A percentile compares a stretch with the other conserved stretches of the same genome.
phyloP scores from a whole-genome alignment of 2,329 filamentous ascomycete genomes.

The Xylaria digitata region DNA sequence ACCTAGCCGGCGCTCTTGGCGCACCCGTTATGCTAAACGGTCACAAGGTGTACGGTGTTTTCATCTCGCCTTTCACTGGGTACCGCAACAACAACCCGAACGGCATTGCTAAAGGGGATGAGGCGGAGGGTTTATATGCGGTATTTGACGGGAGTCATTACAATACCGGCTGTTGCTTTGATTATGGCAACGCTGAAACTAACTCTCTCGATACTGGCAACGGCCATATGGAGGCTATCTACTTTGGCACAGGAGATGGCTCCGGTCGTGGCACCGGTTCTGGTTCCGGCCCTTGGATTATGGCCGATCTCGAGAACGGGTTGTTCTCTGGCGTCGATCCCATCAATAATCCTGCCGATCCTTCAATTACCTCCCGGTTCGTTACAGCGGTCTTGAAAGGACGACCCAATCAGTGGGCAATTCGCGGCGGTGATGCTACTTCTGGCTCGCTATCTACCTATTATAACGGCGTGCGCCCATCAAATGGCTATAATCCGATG shows the following conservation, averaged over 20 bases:
- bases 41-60: constrained; percentile 72
- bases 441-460: constrained; percentile 64
- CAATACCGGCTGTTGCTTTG: constrained; percentile 67
- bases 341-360: constrained; percentile 62
- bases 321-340: constrained; percentile 67
- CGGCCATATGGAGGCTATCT: constrained; percentile 76
- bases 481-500: constrained; percentile 69
- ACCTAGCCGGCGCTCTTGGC: constrained; percentile 67
- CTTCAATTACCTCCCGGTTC: constrained; percentile 66
- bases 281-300: constrained; percentile 72
- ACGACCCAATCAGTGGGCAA: constrained; percentile 65
- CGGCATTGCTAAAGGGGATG: constrained; percentile 66
- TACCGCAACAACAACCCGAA: constrained; percentile 69
- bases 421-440: constrained; percentile 67
- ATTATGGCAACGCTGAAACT: constrained; percentile 68
- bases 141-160: constrained; percentile 70
- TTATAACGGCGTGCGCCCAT: constrained; percentile 67
- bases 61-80: constrained; percentile 69
- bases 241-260: constrained; percentile 63
- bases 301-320: constrained; percentile 76
- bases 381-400: constrained; percentile 69
- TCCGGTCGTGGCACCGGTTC: constrained; percentile 67
- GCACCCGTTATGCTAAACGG: constrained; percentile 71
- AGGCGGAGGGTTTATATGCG: constrained; percentile 69
- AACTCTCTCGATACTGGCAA: constrained; percentile 65